phyloP scores from a whole-genome alignment of 495 filamentous ascomycete genomes.

The Amniculicola lignicola region DNA sequence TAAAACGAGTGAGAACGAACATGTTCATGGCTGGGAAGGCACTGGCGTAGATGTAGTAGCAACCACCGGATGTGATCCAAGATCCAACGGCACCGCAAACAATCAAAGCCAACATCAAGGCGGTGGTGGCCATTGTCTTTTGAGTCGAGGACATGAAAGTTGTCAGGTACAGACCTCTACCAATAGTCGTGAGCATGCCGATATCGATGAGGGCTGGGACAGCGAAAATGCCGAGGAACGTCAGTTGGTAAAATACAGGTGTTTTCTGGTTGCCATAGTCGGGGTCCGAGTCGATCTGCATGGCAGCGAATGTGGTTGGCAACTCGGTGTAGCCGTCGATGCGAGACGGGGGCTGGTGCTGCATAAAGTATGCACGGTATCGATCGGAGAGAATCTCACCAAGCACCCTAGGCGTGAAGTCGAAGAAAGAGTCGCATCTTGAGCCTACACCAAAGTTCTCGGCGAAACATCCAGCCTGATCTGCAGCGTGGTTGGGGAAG shows the following conservation, averaged over 20 bases:
- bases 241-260: conserved; percentile 52
- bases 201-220: conserved; percentile 60
- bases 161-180: conserved; percentile 57
- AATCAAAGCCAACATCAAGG: conserved; percentile 56
- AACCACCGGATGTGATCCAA: conserved; percentile 57
- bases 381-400: conserved; percentile 55
- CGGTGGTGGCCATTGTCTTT: conserved; percentile 53
- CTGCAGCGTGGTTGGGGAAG: conserved; percentile 53
- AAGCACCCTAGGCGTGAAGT: conserved; percentile 53
- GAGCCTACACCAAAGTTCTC: conserved; percentile 61
- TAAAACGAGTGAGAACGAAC: conserved; percentile 57
- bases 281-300: conserved; percentile 56
- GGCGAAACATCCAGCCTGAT: conserved; percentile 60
- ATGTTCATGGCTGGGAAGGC: conserved; percentile 60
- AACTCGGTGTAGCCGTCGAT: conserved; percentile 50
- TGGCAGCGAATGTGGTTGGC: conserved; percentile 54
- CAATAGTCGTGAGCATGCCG: conserved; percentile 54
- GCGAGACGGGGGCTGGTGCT: conserved; percentile 50
- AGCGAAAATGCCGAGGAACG: conserved; percentile 59
- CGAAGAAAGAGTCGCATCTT: conserved; percentile 60
- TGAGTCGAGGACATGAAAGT: conserved; percentile 54
- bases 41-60: conserved; percentile 59
- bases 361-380: conserved; percentile 50
- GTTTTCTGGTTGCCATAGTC: conserved; percentile 46
- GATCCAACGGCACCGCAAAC: conserved; percentile 58